Percentiles rank a stretch among this genome's conserved stretches.
These are phyloP conservation scores for Exutisphaerella laricina DNA, from an alignment of 2,329 filamentous ascomycete genomes.

Conservation along the genomic window DNA sequence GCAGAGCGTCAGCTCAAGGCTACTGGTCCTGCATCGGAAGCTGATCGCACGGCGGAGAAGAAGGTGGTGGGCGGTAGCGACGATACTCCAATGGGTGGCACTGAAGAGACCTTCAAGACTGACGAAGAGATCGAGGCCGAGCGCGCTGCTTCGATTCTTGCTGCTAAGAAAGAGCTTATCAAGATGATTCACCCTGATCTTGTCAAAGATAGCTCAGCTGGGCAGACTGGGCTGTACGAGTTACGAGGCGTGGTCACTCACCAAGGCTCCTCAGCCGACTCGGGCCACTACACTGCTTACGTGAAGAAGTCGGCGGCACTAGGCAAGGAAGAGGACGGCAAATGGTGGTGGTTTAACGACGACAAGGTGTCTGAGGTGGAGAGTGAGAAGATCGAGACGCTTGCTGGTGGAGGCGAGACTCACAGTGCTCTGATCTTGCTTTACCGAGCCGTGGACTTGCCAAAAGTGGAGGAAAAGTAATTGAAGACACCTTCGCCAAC, in stretches of 20 bases:
- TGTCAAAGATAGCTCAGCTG: slow-evolving; percentile 71
- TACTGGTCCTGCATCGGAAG: slow-evolving; percentile 33
- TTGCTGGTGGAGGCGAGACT: slow-evolving; percentile 77
- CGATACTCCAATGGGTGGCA: slow-evolving; percentile 69
- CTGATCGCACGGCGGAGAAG: slow-evolving; percentile 46
- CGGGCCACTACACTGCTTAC: slow-evolving; percentile 95
- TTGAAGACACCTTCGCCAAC: neutral
- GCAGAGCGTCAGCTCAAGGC: slow-evolving; percentile 41
- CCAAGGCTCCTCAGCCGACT: slow-evolving; percentile 93
- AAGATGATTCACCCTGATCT: slow-evolving; percentile 70
- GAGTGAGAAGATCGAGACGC: slow-evolving; percentile 80
- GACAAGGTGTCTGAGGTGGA: slow-evolving; percentile 93
- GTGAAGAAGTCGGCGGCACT: slow-evolving; percentile 87
- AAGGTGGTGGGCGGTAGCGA: slow-evolving; percentile 48
- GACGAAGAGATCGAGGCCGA: slow-evolving; percentile 90
- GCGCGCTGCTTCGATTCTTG: slow-evolving; percentile 65
- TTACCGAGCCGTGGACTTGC: slow-evolving; percentile 68
- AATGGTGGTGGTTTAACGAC: slow-evolving; percentile 99
- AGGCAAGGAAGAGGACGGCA: slow-evolving; percentile 82
- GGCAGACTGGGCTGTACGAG: slow-evolving; percentile 93
- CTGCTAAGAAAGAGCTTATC: slow-evolving; percentile 82
- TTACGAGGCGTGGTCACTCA: slow-evolving; percentile 91
- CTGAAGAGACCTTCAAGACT: slow-evolving; percentile 84
- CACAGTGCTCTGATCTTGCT: slow-evolving; percentile 77
- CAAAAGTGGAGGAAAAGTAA: slow-evolving; percentile 29